These are phyloP conservation scores for Monosporascus sp. DNA, from an alignment of 2,329 filamentous ascomycete genomes.

Conservation along the genomic window DNA sequence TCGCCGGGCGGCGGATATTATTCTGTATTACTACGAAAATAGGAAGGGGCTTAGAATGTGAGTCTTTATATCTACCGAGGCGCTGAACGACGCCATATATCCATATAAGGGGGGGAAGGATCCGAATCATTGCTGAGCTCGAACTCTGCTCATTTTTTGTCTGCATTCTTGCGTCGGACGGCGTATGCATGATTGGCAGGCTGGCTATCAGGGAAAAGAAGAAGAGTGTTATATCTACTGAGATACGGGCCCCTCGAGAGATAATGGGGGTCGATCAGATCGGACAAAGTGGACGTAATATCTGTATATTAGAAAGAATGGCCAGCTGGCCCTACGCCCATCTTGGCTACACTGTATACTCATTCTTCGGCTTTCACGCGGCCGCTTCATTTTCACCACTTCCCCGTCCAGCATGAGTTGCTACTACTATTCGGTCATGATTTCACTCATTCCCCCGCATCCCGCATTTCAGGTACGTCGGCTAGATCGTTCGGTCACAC, in stretches of 20 bases:
- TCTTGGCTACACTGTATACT: not conserved
- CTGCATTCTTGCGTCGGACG: constrained; percentile 8
- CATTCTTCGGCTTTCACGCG: not conserved
- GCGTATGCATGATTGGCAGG: constrained; percentile 2
- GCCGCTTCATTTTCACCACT: no score
- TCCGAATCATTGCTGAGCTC: constrained; percentile 1
- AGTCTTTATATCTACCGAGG: no score
- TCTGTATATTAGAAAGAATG: constrained; percentile 21
- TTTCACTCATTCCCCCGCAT: no score
- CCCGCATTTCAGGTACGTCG: no score
- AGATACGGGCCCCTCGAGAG: not conserved
- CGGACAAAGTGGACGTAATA: constrained; percentile 10
- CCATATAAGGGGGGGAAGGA: not conserved
- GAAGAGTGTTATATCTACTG: not conserved
- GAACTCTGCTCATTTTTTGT: constrained; percentile 13
- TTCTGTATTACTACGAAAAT: no score
- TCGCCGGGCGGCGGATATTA: no score
- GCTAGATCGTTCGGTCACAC: no score
- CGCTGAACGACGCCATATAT: no score
- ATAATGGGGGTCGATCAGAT: not conserved
- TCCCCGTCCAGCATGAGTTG: no score
- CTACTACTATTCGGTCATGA: no score
- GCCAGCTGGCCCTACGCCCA: constrained; percentile 7
- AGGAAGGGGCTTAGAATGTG: no score
- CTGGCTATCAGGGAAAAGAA: constrained; percentile 5